Evolutionary conservation across 2,329 filamentous ascomycete species (phyloP).

Genomic region (Myriosclerotinia curreyana): DNA sequence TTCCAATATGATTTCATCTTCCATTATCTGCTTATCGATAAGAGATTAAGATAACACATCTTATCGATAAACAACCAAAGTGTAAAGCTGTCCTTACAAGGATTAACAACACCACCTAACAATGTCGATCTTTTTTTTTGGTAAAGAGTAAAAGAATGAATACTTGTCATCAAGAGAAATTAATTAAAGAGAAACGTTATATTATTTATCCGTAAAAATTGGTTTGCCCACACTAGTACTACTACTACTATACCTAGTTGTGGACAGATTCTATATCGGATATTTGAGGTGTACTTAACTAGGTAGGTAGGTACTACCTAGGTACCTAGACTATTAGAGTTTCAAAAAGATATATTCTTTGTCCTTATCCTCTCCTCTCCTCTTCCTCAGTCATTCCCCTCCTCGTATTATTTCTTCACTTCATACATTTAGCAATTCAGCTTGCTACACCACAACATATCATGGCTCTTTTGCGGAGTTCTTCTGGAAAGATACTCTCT

Average conservation of each 20-base stretch:
- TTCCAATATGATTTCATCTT: background rate
- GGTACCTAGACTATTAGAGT: too few species aligned
- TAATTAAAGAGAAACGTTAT: background rate
- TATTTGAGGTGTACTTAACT: conserved; percentile 25
- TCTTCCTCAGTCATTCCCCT: conserved; percentile 7
- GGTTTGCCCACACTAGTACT: too few species aligned
- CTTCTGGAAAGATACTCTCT: conserved; percentile 29
- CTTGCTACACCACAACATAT: conserved; percentile 25
- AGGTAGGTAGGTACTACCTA: too few species aligned
- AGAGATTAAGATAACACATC: conserved; percentile 16
- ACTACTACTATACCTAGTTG: conserved; percentile 25
- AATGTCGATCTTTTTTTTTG: background rate
- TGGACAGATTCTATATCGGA: conserved; percentile 38
- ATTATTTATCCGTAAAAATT: background rate
- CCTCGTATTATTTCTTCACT: conserved; percentile 5
- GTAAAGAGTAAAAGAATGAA: background rate
- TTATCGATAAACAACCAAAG: background rate
- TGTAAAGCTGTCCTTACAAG: conserved; percentile 24
- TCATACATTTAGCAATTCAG: conserved; percentile 35
- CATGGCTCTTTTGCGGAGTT: conserved; percentile 32
- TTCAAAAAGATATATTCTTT: conserved; percentile 11
- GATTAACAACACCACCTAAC: conserved; percentile 10
- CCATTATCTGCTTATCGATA: background rate
- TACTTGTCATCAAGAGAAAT: conserved; percentile 17
- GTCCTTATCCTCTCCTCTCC: background rate